Base-by-base conservation (phyloP, 2,329 filamentous ascomycete genomes). In the Scedosporium aurantiacum region DNA sequence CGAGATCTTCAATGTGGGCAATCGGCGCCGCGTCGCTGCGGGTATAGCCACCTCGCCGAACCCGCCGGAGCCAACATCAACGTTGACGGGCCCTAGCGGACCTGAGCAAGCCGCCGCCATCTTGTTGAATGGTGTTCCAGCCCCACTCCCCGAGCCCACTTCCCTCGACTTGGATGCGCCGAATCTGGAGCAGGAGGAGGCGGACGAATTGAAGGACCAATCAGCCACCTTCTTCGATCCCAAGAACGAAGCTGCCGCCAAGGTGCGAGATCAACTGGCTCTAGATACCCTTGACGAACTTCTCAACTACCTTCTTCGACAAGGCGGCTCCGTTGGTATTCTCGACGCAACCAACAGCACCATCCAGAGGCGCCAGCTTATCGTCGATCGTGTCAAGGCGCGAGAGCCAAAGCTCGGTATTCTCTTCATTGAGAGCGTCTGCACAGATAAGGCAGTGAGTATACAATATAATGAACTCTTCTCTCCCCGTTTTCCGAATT, bases 331-430 rank as follows among this genome's bases (percentile, higher is more conserved):
- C 32, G 90, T 97, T 8, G 94, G 94, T 43, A 97, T 99, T 65
- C 83, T 99, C 12, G 94, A 99, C 74, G 94, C 94, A 6, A 99
- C 94, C 6, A 99, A 99, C 76, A 97, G 92, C 76, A 99, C 94
- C 0, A 81, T 96, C 58, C 83, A 90, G 65, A 87, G 94, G 43
- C 85, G 94, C 58, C 87, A 93, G 73, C 82, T 89, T 27, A 83
- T 99, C 61, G 91, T 96, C 68, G 83, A 93, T 63, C 88, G 85
- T 66, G 90, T 97, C 69, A 89, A 90, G 68, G 78, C 86, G 60
- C 84, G 90, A 60, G 93, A 95, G 67, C 91, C 93, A 2, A 89
- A 90, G 63, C 80, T 99, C 23, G 93, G 93, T 37, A 91, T 99
- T 18, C 79, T 99, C 10, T 99, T 97, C 72, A 88, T 99, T 28